These are phyloP conservation scores for Kickxella alabastrina DNA, from an alignment of 192 early-diverging fungal species.

Conservation along the genomic window DNA sequence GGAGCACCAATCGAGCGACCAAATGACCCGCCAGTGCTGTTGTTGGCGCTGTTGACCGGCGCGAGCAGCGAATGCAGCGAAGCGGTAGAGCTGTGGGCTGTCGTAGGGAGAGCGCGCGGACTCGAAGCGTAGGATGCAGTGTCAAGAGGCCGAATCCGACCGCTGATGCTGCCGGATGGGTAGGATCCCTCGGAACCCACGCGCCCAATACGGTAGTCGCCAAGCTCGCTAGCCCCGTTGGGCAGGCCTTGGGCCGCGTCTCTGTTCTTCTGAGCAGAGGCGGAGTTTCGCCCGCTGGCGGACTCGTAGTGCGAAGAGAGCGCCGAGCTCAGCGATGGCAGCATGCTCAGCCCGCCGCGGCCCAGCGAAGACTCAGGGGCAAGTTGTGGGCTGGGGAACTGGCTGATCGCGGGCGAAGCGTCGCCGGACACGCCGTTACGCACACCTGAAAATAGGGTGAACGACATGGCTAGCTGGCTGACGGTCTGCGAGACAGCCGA, in stretches of 20 bases:
- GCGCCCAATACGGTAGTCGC: constrained; percentile 27
- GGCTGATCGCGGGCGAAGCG: constrained; percentile 45
- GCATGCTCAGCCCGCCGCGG: constrained; percentile 14
- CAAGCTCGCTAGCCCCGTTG: constrained; percentile 10
- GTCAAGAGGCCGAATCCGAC: constrained; percentile 15
- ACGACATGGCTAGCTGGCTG: constrained; percentile 38
- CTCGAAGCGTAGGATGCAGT: constrained; percentile 24
- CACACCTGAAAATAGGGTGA: constrained; percentile 8
- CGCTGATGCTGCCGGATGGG: constrained; percentile 3
- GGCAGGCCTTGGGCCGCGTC: neutral
- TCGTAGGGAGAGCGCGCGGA: constrained; percentile 24
- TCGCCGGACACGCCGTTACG: constrained; percentile 40
- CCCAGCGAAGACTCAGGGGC: constrained; percentile 28
- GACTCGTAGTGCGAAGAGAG: constrained; percentile 26
- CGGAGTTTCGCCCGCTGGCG: constrained; percentile 8
- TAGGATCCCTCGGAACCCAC: constrained; percentile 23
- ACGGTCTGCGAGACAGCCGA: constrained; percentile 51
- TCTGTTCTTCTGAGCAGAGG: neutral
- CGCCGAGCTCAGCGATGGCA: constrained; percentile 36
- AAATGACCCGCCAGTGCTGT: constrained; percentile 21
- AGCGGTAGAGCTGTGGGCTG: constrained; percentile 38
- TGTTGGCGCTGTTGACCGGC: constrained; percentile 10
- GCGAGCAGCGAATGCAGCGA: constrained; percentile 33
- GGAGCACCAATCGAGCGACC: constrained; percentile 18
- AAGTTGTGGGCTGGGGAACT: constrained; percentile 47